Evolutionary conservation across 768 basidiomycete genomes (phyloP), one percentile per base, ranked within the genome.

Genomic region (Boletus coccyginus): DNA sequence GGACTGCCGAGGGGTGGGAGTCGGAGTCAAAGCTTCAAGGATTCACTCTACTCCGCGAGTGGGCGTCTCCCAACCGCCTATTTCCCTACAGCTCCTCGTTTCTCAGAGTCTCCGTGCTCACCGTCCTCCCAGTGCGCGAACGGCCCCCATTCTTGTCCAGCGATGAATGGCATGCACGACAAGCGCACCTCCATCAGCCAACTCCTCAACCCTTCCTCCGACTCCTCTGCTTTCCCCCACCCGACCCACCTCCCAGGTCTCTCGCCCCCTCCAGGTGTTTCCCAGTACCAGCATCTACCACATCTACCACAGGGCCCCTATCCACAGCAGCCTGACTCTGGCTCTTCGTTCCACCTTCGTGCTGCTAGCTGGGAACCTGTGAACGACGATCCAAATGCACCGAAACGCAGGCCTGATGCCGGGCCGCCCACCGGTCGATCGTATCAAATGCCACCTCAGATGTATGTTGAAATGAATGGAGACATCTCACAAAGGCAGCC

Each of bases 281-380:
- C 66, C 46, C 62, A 64, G 54, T 68, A 69, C 55, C 71, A 68
- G 16, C 71, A 73, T 50, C 60, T 62, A 12, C 65, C 60, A 6
- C 62, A 66, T 21, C 67, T 70, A 3, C 66, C 58, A 2, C 71
- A 66, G 17, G 48, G 46, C 14, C 64, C 62, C 24, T 73, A 73
- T 39, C 48, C 68, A 3, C 70, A 57, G 4, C 66, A 70, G 10
- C 65, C 63, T 12, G 72, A 70, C 1, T 63, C 72, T 35, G 60
- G 53, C 12, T 52, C 73, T 12, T 68, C 78, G 24, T 87, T 77
- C 62, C 77, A 81, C 63, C 79, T 87, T n/a, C 78, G 83, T 40
- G 81, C 84, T 12, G 86, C 86, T 7, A 83, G 71, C 63, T 87
- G 86, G 85, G 78, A 77, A 31, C 66, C 61, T 50, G 72, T 61